phyloP scores from a whole-genome alignment of 31 red algal species.

The Pterothamnion heteromorphum region DNA sequence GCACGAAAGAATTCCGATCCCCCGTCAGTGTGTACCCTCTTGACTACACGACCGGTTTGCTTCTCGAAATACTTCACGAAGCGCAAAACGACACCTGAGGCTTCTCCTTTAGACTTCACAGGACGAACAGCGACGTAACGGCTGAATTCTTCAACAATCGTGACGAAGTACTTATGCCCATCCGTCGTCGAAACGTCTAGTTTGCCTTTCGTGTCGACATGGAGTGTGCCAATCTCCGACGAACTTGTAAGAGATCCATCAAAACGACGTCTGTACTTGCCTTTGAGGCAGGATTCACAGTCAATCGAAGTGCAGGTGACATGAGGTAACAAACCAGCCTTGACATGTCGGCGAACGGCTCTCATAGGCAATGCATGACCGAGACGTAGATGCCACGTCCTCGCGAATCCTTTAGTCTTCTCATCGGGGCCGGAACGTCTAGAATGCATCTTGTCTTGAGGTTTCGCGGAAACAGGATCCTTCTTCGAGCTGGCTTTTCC shows the following conservation, averaged over 20 bases:
- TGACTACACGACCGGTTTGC: constrained; percentile 7
- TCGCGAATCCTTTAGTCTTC: not conserved
- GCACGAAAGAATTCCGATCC: constrained; percentile 39
- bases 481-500: too few relatives aligned
- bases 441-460: too few relatives aligned
- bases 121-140: constrained; percentile 19
- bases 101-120: constrained; percentile 1
- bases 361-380: not conserved
- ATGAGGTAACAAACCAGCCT: not conserved
- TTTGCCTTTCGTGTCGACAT: constrained; percentile 19
- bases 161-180: constrained; percentile 23
- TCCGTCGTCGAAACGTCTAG: not conserved
- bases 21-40: constrained; percentile 16
- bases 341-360: not conserved
- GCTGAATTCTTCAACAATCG: constrained; percentile 38
- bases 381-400: constrained; percentile 2
- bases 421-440: too few relatives aligned
- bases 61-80: constrained; percentile 46
- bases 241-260: constrained; percentile 2
- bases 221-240: constrained; percentile 4
- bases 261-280: constrained; percentile 24
- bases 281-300: constrained; percentile 34
- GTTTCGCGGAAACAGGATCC: too few relatives aligned
- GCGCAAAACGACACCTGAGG: not conserved
- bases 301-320: not conserved